These are phyloP conservation scores for Russula sp. DNA, from an alignment of 768 basidiomycete species.

Conservation along the genomic window DNA sequence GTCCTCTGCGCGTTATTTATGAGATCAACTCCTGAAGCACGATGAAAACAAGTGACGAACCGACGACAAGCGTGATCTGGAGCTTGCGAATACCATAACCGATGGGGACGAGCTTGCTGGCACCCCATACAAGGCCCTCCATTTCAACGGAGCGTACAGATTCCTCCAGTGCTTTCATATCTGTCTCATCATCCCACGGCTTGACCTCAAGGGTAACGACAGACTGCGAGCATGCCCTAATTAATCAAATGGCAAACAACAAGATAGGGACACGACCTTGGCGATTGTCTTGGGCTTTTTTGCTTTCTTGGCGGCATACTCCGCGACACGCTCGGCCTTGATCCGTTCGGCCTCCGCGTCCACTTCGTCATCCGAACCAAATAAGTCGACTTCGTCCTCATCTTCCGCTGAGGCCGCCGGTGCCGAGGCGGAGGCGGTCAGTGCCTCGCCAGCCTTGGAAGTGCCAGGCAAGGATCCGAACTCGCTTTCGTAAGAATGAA, in stretches of 20 bases:
- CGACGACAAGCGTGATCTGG: slow-evolving; percentile 59
- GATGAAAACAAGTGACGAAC: slow-evolving; percentile 33
- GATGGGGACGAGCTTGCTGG: slow-evolving; percentile 86
- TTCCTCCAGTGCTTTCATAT: slow-evolving; percentile 84
- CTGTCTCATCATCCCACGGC: slow-evolving; percentile 99
- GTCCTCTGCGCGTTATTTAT: slow-evolving; percentile 61
- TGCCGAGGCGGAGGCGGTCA: slow-evolving; percentile 54
- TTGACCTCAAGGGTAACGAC: slow-evolving; percentile 98
- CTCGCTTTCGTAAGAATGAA: slow-evolving; percentile 80
- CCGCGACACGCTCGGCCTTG: slow-evolving; percentile 87
- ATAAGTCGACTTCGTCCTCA: slow-evolving; percentile 62
- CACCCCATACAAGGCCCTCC: slow-evolving; percentile 95
- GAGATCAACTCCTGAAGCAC: slow-evolving; percentile 46
- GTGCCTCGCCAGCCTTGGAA: slow-evolving; percentile 74
- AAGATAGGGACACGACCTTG: slow-evolving; percentile 54
- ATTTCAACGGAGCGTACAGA: slow-evolving; percentile 81
- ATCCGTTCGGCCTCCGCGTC: slow-evolving; percentile 54
- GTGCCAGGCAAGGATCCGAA: slow-evolving; percentile 78
- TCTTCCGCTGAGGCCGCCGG: slow-evolving; percentile 39
- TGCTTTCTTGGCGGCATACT: slow-evolving; percentile 92
- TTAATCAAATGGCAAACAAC: slow-evolving; percentile 14
- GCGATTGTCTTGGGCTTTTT: slow-evolving; percentile 82
- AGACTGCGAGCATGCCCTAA: slow-evolving; percentile 54
- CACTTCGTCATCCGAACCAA: slow-evolving; percentile 62
- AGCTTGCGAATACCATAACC: slow-evolving; percentile 96